phyloP scores from a whole-genome alignment of 495 filamentous ascomycete genomes.

The Penicillium manginii region DNA sequence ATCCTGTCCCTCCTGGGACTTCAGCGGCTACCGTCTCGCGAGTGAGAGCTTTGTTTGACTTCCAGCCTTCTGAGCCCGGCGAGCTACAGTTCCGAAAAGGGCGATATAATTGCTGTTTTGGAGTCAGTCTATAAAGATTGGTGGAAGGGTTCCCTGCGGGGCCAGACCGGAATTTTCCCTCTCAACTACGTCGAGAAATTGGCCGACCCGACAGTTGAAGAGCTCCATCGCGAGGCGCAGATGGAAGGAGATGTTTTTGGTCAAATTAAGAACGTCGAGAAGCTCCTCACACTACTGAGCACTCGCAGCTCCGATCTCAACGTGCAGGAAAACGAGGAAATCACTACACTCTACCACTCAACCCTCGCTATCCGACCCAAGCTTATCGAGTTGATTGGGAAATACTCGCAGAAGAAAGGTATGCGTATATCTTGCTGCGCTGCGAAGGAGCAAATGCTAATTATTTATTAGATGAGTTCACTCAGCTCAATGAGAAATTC shows the following conservation, averaged over 20 bases:
- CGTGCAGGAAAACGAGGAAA: slow-evolving; percentile 89
- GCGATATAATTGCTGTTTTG: slow-evolving; percentile 94
- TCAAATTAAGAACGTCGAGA: slow-evolving; percentile 98
- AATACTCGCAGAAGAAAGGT: slow-evolving; percentile 99
- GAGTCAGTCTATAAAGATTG: slow-evolving; percentile 99
- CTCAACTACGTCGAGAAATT: slow-evolving; percentile 99
- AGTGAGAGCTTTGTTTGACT: slow-evolving; percentile 92
- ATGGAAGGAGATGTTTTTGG: slow-evolving; percentile 98
- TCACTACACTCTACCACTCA: slow-evolving; percentile 90
- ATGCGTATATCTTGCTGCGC: slow-evolving; percentile 15
- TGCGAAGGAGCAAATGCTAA: slow-evolving; percentile 23
- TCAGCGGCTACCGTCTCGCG: slow-evolving; percentile 97
- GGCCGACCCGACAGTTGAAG: slow-evolving; percentile 89
- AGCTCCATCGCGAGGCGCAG: slow-evolving; percentile 92
- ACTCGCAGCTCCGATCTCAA: slow-evolving; percentile 89
- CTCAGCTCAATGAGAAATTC: slow-evolving; percentile 97
- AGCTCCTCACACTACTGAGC: slow-evolving; percentile 89
- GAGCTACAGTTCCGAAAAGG: slow-evolving; percentile 97
- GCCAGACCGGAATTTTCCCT: slow-evolving; percentile 96
- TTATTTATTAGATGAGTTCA: slow-evolving; percentile 79
- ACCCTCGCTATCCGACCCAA: slow-evolving; percentile 94
- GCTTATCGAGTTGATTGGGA: slow-evolving; percentile 96
- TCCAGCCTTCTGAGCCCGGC: slow-evolving; percentile 88
- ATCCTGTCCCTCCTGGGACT: slow-evolving; percentile 66
- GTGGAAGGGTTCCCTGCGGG: slow-evolving; percentile 95